Conservation (phyloP, 2,329 filamentous ascomycete genomes). For the Phaeosphaeriaceae sp. region DNA sequence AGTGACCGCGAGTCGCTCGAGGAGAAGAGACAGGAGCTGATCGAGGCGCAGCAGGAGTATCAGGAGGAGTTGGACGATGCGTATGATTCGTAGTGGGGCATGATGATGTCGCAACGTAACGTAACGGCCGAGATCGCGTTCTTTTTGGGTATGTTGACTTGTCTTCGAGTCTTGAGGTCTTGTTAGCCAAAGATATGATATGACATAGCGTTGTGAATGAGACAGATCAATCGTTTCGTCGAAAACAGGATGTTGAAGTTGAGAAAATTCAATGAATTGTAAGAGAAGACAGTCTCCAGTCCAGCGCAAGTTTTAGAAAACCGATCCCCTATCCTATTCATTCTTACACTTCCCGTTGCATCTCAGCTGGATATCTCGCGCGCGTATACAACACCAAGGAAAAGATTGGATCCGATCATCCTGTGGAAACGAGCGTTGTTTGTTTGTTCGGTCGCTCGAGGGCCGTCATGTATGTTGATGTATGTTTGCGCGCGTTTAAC, state of each 20-base stretch:
- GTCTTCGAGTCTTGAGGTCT: too few relatives aligned
- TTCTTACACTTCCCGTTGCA: neutral
- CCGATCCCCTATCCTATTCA: neutral
- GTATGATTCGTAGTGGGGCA: slow-evolving; percentile 23
- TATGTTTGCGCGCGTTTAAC: slow-evolving; percentile 11
- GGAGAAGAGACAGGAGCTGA: slow-evolving; percentile 61
- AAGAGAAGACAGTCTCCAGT: neutral
- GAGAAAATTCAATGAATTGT: neutral
- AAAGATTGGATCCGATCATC: neutral
- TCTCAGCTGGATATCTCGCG: neutral
- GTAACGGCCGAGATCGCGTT: neutral
- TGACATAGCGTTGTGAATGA: neutral
- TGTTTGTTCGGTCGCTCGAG: neutral
- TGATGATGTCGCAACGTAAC: neutral
- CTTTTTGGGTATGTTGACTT: neutral
- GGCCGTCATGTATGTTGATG: neutral
- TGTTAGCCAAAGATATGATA: neutral
- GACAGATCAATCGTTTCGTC: neutral
- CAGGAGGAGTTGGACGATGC: slow-evolving; percentile 54
- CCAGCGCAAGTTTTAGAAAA: neutral
- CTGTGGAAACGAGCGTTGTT: neutral
- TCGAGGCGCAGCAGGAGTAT: slow-evolving; percentile 62
- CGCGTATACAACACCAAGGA: neutral
- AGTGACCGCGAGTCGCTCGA: slow-evolving; percentile 53
- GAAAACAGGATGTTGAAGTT: neutral